These are phyloP conservation scores for Chiua virens DNA, from an alignment of 768 basidiomycete species.

Conservation along the genomic window DNA sequence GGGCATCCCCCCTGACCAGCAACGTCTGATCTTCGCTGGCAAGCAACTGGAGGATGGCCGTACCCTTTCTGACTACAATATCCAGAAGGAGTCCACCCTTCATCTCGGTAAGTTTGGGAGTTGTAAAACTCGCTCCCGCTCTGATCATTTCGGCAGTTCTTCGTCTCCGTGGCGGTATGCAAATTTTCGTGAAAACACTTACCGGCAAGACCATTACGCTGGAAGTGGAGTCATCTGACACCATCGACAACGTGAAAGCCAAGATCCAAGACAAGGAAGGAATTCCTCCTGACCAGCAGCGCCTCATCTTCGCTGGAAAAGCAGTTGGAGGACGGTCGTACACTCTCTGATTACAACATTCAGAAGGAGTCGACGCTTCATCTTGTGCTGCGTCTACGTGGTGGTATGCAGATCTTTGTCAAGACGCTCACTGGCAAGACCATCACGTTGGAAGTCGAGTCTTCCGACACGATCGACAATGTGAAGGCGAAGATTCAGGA, in stretches of 20 bases:
- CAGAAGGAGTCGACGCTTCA: slow-evolving; percentile 83
- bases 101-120: slow-evolving; percentile 27
- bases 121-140: accelerated
- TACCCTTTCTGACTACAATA: slow-evolving; percentile 88
- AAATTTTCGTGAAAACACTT: slow-evolving; percentile 85
- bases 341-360: slow-evolving; percentile 78
- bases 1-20: slow-evolving; percentile 85
- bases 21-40: slow-evolving; percentile 89
- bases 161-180: slow-evolving; percentile 88
- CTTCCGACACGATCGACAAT: slow-evolving; percentile 74
- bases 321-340: slow-evolving; percentile 92
- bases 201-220: slow-evolving; percentile 92
- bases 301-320: slow-evolving; percentile 92
- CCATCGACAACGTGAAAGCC: slow-evolving; percentile 87
- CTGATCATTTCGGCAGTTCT: slow-evolving; percentile 45
- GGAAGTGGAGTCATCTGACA: slow-evolving; percentile 91
- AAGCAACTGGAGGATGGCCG: slow-evolving; percentile 93
- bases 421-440: slow-evolving; percentile 78
- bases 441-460: slow-evolving; percentile 74
- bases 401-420: slow-evolving; percentile 72
- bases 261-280: slow-evolving; percentile 86
- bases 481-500: slow-evolving; percentile 79
- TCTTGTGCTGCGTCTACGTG: slow-evolving; percentile 70
- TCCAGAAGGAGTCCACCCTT: slow-evolving; percentile 86
- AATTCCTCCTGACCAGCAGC: slow-evolving; percentile 82